These are phyloP conservation scores for Phytophthora chlamydospora DNA, from an alignment of 352 stramenopile species.

Conservation along the genomic window DNA sequence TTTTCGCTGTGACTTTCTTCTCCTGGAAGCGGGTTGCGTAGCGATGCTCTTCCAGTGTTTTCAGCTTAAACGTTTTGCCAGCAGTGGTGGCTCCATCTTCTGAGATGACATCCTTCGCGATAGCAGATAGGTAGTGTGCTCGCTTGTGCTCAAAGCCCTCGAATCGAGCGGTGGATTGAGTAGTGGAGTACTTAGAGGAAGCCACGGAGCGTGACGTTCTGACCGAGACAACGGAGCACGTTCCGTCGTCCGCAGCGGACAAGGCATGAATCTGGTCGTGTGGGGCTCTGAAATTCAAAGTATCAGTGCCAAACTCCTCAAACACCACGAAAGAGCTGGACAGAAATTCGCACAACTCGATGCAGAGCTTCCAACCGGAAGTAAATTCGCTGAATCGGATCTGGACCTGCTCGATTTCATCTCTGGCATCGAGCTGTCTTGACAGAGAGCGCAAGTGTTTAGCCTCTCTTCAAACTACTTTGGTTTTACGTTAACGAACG, in stretches of 20 bases:
- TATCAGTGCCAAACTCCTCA: constrained; percentile 24
- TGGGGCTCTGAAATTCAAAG: constrained; percentile 15
- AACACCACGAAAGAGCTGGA: constrained; percentile 13
- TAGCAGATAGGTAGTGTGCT: constrained; percentile 17
- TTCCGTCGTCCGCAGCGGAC: constrained; percentile 11
- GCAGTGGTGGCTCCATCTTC: constrained; percentile 2
- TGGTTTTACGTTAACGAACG: not conserved
- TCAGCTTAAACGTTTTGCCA: constrained; percentile 36
- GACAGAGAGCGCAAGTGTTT: not conserved
- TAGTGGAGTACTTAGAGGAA: constrained; percentile 19
- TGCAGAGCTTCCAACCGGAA: constrained; percentile 49
- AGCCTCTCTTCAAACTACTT: no score
- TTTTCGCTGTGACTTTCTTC: constrained; percentile 50
- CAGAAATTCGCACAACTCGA: constrained; percentile 30
- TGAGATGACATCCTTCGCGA: constrained; percentile 17
- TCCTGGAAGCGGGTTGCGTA: constrained; percentile 55
- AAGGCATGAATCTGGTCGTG: constrained; percentile 7
- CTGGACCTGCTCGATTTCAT: constrained; percentile 25
- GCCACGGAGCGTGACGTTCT: constrained; percentile 15
- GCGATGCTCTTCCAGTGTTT: constrained; percentile 64
- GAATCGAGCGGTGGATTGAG: constrained; percentile 3
- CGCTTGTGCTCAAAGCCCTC: constrained; percentile 21
- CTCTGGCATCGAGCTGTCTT: constrained; percentile 11
- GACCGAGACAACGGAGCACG: constrained; percentile 24
- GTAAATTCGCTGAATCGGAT: constrained; percentile 57